phyloP scores from a whole-genome alignment of 331 rosid genomes.

The Cucumis variabilis region DNA sequence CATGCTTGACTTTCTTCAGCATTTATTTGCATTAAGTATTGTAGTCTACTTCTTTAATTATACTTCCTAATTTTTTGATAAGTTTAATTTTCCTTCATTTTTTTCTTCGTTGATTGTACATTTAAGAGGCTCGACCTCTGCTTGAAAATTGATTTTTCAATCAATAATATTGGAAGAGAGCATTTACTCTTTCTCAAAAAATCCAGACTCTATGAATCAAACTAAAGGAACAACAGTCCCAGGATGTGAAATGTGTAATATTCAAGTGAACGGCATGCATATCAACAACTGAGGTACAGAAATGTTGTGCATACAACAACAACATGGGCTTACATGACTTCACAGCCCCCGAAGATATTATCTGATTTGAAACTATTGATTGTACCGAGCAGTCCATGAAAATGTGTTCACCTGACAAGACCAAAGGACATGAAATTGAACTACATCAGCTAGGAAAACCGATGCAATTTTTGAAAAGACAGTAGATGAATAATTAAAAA shows the following conservation, averaged over 20 bases:
- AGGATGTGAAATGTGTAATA: not conserved
- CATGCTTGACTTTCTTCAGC: not conserved
- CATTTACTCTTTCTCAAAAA: not conserved
- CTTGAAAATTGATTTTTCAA: not conserved
- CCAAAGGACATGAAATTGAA: slow-evolving; percentile 28
- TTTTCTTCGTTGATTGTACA: not conserved
- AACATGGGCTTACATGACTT: slow-evolving; percentile 80
- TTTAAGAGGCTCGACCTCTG: not conserved
- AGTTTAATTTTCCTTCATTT: not conserved
- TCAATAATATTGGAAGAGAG: not conserved
- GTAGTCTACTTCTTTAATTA: not conserved
- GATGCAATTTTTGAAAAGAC: not conserved
- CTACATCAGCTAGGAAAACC: not conserved
- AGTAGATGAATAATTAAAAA: not conserved
- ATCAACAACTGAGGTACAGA: not conserved
- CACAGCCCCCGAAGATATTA: slow-evolving; percentile 65
- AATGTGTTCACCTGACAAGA: slow-evolving; percentile 71
- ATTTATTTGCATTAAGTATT: not conserved
- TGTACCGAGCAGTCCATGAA: slow-evolving; percentile 75
- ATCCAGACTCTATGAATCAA: not conserved
- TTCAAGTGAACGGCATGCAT: not conserved
- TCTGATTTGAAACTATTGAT: slow-evolving; percentile 74
- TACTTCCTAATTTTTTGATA: not conserved
- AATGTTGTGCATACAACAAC: slow-evolving; percentile 9
- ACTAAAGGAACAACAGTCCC: not conserved